Percentiles rank a stretch among this genome's conserved stretches.
Evolutionary conservation across 2,329 filamentous ascomycete genomes (phyloP).

Genomic region (Nannizziopsis barbatae): DNA sequence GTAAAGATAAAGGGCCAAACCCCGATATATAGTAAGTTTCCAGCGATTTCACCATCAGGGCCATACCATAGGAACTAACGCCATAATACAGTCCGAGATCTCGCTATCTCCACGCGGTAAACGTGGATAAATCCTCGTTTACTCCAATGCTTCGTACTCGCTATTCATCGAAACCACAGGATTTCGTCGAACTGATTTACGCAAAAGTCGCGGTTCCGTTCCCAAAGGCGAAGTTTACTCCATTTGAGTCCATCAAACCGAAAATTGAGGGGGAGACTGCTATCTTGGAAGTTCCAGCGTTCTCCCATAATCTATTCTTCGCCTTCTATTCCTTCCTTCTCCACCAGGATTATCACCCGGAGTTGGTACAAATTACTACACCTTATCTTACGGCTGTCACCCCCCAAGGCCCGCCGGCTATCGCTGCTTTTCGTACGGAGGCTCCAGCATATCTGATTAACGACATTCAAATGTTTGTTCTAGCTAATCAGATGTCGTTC

Average conservation of each 20-base stretch:
- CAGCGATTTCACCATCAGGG: background rate
- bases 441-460: constrained; percentile 10
- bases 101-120: constrained; percentile 14
- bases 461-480: constrained; percentile 15
- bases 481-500: constrained; percentile 13
- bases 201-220: constrained; percentile 12
- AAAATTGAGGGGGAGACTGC: constrained; percentile 1
- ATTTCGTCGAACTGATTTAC: constrained; percentile 14
- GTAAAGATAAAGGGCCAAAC: background rate
- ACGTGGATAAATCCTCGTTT: constrained; percentile 9
- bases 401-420: constrained; percentile 11
- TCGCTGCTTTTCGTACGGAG: constrained; percentile 4
- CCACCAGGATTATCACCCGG: constrained; percentile 14
- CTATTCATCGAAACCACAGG: constrained; percentile 2
- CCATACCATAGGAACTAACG: background rate
- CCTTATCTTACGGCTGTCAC: constrained; percentile 7
- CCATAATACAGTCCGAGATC: constrained; percentile 12
- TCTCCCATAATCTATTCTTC: constrained; percentile 10
- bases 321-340: constrained; percentile 14
- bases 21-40: constrained; percentile 11
- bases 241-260: constrained; percentile 6
- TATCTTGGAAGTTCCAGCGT: constrained; percentile 8
- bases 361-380: constrained; percentile 7
- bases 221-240: constrained; percentile 4
- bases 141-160: constrained; percentile 13